A percentile compares a stretch with the other conserved stretches of the same genome.
Conservation (phyloP, 805 yeast genomes). For the Isabelozyma pseudorhagii region DNA sequence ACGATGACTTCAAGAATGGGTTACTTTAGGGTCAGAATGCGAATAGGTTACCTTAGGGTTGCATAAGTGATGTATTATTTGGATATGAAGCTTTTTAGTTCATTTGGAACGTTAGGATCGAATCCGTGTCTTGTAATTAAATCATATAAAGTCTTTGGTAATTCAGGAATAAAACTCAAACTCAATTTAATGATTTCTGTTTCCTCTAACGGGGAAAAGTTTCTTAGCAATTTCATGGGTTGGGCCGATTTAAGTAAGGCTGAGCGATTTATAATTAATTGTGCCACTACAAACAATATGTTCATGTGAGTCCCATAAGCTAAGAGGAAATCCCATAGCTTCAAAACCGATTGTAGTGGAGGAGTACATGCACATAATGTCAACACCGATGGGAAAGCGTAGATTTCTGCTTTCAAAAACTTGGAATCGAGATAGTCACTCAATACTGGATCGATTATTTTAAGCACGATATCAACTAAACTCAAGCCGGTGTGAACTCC, state of each 20-base stretch:
- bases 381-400: conserved; percentile 79
- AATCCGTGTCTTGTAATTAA: conserved; percentile 60
- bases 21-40: conserved; percentile 12
- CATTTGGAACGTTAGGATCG: conserved; percentile 43
- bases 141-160: conserved; percentile 66
- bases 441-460: conserved; percentile 70
- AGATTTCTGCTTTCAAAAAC: conserved; percentile 76
- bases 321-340: conserved; percentile 86
- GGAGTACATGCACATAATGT: conserved; percentile 89
- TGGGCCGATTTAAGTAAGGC: conserved; percentile 54
- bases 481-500: conserved; percentile 79
- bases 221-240: conserved; percentile 75
- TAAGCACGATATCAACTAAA: conserved; percentile 70
- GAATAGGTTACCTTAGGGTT: too few relatives aligned
- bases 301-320: conserved; percentile 92
- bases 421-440: conserved; percentile 57
- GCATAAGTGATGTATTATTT: conserved; percentile 1
- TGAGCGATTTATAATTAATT: conserved; percentile 65
- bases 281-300: conserved; percentile 79
- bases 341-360: conserved; percentile 69
- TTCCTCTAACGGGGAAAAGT: conserved; percentile 69
- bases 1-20: conserved; percentile 52
- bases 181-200: conserved; percentile 74
- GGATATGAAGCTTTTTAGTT: conserved; percentile 21
- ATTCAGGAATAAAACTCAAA: conserved; percentile 71